Evolutionary conservation across 345 rosid species (phyloP), one percentile per base, ranked within the genome.

Genomic region (Trapa incisa): DNA sequence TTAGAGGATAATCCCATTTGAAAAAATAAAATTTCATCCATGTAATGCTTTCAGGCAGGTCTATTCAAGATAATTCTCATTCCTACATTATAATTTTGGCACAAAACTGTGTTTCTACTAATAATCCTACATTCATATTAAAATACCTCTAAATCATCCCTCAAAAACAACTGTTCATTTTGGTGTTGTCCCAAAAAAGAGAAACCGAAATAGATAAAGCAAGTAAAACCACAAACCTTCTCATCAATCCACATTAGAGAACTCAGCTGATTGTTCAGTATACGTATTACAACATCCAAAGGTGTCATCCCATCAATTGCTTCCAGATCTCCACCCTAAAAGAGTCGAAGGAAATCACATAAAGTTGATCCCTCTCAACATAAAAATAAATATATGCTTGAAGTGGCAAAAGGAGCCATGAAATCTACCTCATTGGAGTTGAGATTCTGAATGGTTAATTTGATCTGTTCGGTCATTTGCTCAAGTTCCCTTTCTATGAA

Each of bases 191-290:
- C 16, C 32, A 8, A 38, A 5, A 48, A 22, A 22, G 29, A 22
- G 29, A 22, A 22, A 22, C 29, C 29, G 29, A 22, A 22, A 22
- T 22, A 22, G 29, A 22, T 22, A 22, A 22, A 22, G 29, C 29
- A 66, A 66, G 41, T 43, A 3, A 52, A 32, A 36, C 36, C 36
- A 33, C 73, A 22, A 22, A 74, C 77, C 77, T 74, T 74, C 77
- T 94, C 99, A 75, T 94, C 99, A 61, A 94, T 85, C 97, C 96
- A 91, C 93, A 91, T 87, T 50, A 94, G 81, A 70, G 99, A 94
- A 71, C 96, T 87, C 16, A 94, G 84, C 82, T 94, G 99, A 80
- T 94, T 94, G 84, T 94, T 94, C 72, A 94, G 79, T 78, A 94
- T 91, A 61, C 85, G 80, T 47, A 88, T 96, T 47, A 94, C 96